phyloP scores from a whole-genome alignment of 2,329 filamentous ascomycete genomes.

The Macrophomina tecta region DNA sequence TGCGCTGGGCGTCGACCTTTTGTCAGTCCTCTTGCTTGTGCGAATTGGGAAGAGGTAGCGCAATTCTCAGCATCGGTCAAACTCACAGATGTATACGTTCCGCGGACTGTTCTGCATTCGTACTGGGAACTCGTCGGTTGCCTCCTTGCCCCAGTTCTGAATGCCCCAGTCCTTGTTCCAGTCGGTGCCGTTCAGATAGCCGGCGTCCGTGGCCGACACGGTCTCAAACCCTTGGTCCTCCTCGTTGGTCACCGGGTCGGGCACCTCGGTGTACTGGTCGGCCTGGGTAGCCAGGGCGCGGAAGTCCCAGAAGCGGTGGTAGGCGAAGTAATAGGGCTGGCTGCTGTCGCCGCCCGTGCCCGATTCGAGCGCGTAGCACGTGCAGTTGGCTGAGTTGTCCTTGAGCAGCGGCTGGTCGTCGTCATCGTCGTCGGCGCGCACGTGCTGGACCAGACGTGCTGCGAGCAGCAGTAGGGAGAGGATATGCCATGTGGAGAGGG shows the following conservation, averaged over 20 bases:
- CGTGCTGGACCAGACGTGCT: not conserved
- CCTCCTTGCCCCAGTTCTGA: slow-evolving; percentile 53
- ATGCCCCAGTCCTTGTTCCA: slow-evolving; percentile 49
- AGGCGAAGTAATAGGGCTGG: slow-evolving; percentile 51
- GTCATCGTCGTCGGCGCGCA: slow-evolving; percentile 16
- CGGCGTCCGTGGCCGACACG: slow-evolving; percentile 33
- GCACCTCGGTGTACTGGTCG: slow-evolving; percentile 35
- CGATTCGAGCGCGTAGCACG: slow-evolving; percentile 56
- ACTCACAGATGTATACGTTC: slow-evolving; percentile 53
- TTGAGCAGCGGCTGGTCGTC: slow-evolving; percentile 32
- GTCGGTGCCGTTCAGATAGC: slow-evolving; percentile 41
- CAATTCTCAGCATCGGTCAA: too few relatives aligned
- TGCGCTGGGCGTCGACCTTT: slow-evolving; percentile 2
- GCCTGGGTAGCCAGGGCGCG: slow-evolving; percentile 47
- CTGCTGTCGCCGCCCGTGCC: slow-evolving; percentile 40
- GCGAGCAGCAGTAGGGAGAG: slow-evolving; percentile 11
- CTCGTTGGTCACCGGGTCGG: slow-evolving; percentile 37
- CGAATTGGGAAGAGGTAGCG: too few relatives aligned
- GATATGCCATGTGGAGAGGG: not conserved
- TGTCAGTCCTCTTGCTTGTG: not conserved
- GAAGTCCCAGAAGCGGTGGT: slow-evolving; percentile 61
- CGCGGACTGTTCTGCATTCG: slow-evolving; percentile 53
- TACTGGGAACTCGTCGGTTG: slow-evolving; percentile 45
- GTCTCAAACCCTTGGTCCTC: slow-evolving; percentile 31
- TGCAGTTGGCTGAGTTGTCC: slow-evolving; percentile 48